A percentile compares a stretch with the other conserved stretches of the same genome.
Conservation (phyloP, 1,284 basidiomycete genomes). For the Leccinum fallax region DNA sequence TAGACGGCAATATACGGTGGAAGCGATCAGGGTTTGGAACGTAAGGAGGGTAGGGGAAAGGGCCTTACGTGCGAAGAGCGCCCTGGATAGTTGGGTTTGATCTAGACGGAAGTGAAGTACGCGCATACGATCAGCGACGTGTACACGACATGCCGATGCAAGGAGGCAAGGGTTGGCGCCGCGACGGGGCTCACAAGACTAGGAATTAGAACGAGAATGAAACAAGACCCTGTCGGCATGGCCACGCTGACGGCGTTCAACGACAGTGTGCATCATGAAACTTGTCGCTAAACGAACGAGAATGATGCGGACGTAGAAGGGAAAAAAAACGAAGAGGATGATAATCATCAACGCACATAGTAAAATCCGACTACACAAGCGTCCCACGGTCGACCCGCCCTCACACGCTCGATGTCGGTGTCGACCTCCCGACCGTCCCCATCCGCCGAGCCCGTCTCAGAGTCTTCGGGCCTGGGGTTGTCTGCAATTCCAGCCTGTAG, state of each 20-base stretch:
- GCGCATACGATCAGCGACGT: slow-evolving; percentile 17
- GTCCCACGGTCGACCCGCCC: slow-evolving; percentile 59
- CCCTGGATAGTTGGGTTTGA: slow-evolving; percentile 94
- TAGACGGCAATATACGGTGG: too few species aligned
- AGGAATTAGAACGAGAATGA: neutral
- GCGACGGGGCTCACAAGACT: neutral
- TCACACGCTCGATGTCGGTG: slow-evolving; percentile 47
- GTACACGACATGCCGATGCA: neutral
- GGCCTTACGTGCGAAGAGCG: slow-evolving; percentile 83
- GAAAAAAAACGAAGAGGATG: neutral
- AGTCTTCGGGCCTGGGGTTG: neutral
- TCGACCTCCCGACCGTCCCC: slow-evolving; percentile 25
- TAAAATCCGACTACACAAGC: slow-evolving; percentile 79
- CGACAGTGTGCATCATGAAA: neutral
- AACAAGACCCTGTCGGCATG: slow-evolving; percentile 2
- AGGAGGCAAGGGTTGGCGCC: neutral
- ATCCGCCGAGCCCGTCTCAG: neutral
- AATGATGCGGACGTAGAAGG: neutral
- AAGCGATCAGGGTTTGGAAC: too few species aligned
- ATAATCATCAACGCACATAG: slow-evolving; percentile 56
- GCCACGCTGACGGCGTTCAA: slow-evolving; percentile 1
- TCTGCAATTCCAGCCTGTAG: slow-evolving; percentile 35
- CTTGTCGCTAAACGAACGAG: neutral
- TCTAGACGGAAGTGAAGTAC: slow-evolving; percentile 37
- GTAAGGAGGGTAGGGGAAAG: neutral